These are phyloP conservation scores for Penicillium sp. DNA, from an alignment of 2,329 filamentous ascomycete genomes.

Conservation along the genomic window DNA sequence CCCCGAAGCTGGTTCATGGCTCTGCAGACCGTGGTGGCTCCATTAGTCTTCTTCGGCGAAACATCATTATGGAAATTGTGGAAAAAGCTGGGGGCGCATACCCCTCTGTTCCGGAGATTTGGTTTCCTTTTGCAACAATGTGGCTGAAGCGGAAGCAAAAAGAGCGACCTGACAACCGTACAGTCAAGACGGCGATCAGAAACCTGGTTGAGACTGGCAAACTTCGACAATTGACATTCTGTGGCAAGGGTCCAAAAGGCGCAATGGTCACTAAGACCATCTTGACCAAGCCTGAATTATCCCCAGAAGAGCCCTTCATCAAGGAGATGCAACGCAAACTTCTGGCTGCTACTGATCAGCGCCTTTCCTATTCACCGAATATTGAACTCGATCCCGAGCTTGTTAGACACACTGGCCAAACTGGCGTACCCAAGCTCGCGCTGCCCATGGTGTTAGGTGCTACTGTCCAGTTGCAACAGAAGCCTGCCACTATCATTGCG, in stretches of 20 bases:
- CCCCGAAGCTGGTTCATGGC: constrained; percentile 18
- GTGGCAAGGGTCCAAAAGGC: constrained; percentile 53
- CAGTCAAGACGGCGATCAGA: constrained; percentile 56
- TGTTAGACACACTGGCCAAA: constrained; percentile 32
- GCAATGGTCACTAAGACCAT: constrained; percentile 56
- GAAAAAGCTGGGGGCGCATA: constrained; percentile 59
- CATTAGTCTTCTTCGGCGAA: constrained; percentile 50
- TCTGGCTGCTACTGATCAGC: constrained; percentile 46
- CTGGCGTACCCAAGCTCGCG: constrained; percentile 11
- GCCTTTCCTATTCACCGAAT: constrained; percentile 51
- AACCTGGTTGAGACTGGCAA: constrained; percentile 55
- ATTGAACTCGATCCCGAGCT: constrained; percentile 44
- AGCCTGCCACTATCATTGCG: constrained; percentile 38
- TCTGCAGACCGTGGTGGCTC: constrained; percentile 45
- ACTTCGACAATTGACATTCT: constrained; percentile 57
- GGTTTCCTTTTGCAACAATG: constrained; percentile 56
- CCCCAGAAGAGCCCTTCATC: constrained; percentile 51
- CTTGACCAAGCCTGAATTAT: constrained; percentile 52
- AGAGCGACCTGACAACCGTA: constrained; percentile 56
- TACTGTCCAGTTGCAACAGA: constrained; percentile 43
- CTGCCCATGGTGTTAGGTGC: constrained; percentile 40
- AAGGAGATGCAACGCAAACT: constrained; percentile 56
- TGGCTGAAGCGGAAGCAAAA: constrained; percentile 55
- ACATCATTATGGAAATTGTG: constrained; percentile 59
- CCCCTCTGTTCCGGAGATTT: constrained; percentile 59